phyloP scores from a whole-genome alignment of 2,329 filamentous ascomycete genomes.

The Claviceps quebecensis region DNA sequence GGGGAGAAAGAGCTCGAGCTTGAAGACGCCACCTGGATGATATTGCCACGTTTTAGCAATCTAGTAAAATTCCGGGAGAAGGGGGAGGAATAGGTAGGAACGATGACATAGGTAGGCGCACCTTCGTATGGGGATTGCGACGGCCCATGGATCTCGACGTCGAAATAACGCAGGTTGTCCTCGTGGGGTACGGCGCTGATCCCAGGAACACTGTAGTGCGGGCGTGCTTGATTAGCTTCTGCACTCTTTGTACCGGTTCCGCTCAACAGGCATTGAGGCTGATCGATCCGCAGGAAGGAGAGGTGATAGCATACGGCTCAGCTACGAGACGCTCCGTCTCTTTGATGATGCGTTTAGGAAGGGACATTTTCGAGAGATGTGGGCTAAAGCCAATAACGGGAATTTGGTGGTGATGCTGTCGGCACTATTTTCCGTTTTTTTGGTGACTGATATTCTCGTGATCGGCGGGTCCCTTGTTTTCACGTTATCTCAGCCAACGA shows the following conservation, averaged over 20 bases:
- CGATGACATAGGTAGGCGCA: slow-evolving; percentile 23
- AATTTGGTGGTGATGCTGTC: not conserved
- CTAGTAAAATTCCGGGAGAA: too few species aligned
- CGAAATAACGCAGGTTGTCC: slow-evolving; percentile 95
- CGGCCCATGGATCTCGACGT: slow-evolving; percentile 90
- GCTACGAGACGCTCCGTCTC: slow-evolving; percentile 96
- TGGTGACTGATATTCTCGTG: not conserved
- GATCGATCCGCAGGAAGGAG: slow-evolving; percentile 4
- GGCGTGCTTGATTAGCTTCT: not conserved
- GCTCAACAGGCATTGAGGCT: not conserved
- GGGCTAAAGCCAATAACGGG: not conserved
- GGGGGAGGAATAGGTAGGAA: not conserved
- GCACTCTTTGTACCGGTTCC: not conserved
- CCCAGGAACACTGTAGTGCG: slow-evolving; percentile 60
- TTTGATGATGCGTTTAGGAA: slow-evolving; percentile 96
- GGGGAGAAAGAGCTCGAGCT: slow-evolving; percentile 91
- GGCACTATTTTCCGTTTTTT: not conserved
- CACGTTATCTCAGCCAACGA: not conserved
- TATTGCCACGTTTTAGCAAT: slow-evolving; percentile 12
- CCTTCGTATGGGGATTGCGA: slow-evolving; percentile 90
- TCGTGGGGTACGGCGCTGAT: slow-evolving; percentile 94
- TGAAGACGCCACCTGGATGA: slow-evolving; percentile 62
- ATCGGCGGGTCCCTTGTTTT: not conserved
- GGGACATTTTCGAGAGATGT: slow-evolving; percentile 37
- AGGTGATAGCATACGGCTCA: slow-evolving; percentile 58